Evolutionary conservation across 257 asterid species (phyloP).

Genomic region (Primulina huaijiensis): DNA sequence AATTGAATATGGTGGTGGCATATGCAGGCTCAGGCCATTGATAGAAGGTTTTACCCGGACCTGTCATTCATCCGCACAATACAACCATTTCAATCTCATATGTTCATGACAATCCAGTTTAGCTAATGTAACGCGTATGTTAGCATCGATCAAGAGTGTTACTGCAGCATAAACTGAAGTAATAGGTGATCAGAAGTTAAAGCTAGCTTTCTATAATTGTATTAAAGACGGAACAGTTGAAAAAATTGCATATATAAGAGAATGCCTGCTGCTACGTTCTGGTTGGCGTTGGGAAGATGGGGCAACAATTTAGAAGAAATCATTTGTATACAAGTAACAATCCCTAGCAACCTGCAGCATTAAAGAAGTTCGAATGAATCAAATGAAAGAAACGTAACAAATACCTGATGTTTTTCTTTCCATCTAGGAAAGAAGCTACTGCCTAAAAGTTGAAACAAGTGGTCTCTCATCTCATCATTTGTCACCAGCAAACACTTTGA

Average conservation of each 20-base stretch:
- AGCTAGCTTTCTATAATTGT: background rate
- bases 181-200: background rate
- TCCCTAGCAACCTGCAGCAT: background rate
- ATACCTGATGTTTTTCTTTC: constrained; percentile 98
- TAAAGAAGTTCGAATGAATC: background rate
- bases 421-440: constrained; percentile 86
- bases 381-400: too few species aligned
- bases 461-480: constrained; percentile 99
- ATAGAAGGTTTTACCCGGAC: constrained; percentile 34
- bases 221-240: background rate
- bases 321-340: background rate
- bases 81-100: background rate
- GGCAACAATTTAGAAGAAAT: background rate
- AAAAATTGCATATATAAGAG: background rate
- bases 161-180: background rate
- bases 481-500: constrained; percentile 84
- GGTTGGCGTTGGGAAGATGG: background rate
- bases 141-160: background rate
- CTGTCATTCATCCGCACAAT: constrained; percentile 22
- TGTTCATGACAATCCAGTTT: background rate
- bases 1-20: constrained; percentile 93
- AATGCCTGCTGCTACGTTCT: background rate
- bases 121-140: background rate
- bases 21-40: constrained; percentile 46
- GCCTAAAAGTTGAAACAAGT: constrained; percentile 85